phyloP scores from a whole-genome alignment of 371 early-diverging fungal species.

The Apophysomyces trapeziformis region DNA sequence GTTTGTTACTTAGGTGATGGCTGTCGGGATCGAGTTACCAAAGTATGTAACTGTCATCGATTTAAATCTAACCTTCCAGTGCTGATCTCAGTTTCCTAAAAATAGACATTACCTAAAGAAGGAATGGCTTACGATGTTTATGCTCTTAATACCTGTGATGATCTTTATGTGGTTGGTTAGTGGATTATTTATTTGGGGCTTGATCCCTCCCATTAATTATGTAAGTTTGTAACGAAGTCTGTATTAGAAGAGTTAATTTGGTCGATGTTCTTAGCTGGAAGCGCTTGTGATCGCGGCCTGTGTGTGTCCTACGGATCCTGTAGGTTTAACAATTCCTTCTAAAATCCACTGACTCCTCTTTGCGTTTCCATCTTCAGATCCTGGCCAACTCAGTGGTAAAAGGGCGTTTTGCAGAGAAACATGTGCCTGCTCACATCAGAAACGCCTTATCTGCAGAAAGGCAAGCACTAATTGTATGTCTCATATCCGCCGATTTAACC shows the following conservation, averaged over 20 bases:
- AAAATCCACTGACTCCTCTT: not conserved
- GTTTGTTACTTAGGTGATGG: constrained; percentile 71
- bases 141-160: constrained; percentile 89
- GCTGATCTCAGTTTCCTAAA: not conserved
- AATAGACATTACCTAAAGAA: constrained; percentile 54
- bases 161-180: constrained; percentile 85
- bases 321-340: constrained; percentile 26
- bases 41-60: constrained; percentile 45
- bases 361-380: constrained; percentile 46
- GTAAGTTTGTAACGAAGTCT: constrained; percentile 42
- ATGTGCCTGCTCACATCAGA: constrained; percentile 89
- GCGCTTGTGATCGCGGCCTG: constrained; percentile 86
- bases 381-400: constrained; percentile 95
- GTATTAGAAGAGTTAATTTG: not conserved
- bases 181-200: constrained; percentile 68
- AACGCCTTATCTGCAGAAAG: constrained; percentile 90
- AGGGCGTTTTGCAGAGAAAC: constrained; percentile 95
- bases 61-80: constrained; percentile 7
- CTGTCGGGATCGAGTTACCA: constrained; percentile 84
- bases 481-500: not conserved
- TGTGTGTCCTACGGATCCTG: constrained; percentile 96
- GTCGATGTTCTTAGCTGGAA: constrained; percentile 50
- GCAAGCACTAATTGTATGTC: constrained; percentile 19
- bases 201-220: constrained; percentile 67
- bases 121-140: constrained; percentile 71